Evolutionary conservation across 768 basidiomycete genomes (phyloP), one percentile per base, ranked within the genome.

Genomic region (Rhizopogon vinicolor): DNA sequence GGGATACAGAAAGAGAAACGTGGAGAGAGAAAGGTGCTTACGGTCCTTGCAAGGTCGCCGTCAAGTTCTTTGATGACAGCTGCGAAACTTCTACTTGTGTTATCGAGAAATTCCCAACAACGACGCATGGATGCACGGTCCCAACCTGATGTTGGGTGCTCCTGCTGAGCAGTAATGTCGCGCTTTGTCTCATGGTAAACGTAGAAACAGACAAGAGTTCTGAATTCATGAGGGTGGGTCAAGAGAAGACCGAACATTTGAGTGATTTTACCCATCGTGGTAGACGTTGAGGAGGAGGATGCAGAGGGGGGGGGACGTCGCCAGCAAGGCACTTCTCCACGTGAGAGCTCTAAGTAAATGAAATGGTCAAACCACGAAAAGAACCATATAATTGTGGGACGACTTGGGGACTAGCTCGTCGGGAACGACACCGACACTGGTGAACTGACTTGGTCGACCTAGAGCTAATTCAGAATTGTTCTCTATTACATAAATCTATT

Each of bases 61-160:
- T 99, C 94, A 4, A 98, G 75, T 71, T 97, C 91, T 72, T 96
- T 98, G 65, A 98, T 93, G 58, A 99, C 96, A 1, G 89, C 85
- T 0, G 93, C 79, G 62, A 97, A 99, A 72, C 87, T 91, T 62
- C 96, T 74, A 61, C 91, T 93, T 4, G 94, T 95, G 72, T 77
- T 54, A 77, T 98, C 95, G 53, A 98, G 75, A 62, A 93, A 87
- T 7, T 81, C 75, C 95, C 94, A 98, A 66, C 94, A 98, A 42
- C 83, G 78, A 54, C 85, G 82, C 96, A 99, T 99, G 8, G 83
- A 76, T 40, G 80, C 66, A 54, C 96, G 78, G 73, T 97, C 86
- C 86, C 90, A 98, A 42, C 92, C 92, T 1, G 93, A 90, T 18
- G 87, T 85, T 0, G 79, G 74, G 61, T 89, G 83, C 62, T 98